Base-by-base conservation (phyloP, 805 yeast species). In the Kregervanrija pseudodelftensis region DNA sequence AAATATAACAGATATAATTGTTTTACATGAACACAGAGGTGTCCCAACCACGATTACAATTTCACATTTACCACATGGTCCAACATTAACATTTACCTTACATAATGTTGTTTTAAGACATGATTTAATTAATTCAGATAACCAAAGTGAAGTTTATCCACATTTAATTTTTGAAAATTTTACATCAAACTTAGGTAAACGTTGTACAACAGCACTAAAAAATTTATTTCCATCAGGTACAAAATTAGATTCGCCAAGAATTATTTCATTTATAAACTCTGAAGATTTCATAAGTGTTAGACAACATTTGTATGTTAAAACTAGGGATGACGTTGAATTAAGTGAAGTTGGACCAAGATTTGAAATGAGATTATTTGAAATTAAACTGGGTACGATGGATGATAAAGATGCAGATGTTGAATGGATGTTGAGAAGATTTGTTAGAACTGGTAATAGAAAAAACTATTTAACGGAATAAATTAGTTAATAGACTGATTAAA, bases 331-430 rank as follows among this genome's bases (percentile, higher is more conserved):
- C 13, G 96, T 89, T 2, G 98, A 93, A 62, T 66, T 93, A 45
- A 90, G 96, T 47, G 99, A 93, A 63, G 85, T 93, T 33, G 99
- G 99, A 0, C 99, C 99, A n/a, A 73, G 99, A 50, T 93, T 93
- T 57, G 99, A 93, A 66, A 90, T 93, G 98, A 78, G 89, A 61
- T 68, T 93, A 52, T 93, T 80, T 62, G 97, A 91, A 64, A 68
- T 93, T 52, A 77, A 82, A 58, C 72, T 93, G 53, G 97, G 99
- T 3, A 87, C 96, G 37, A 65, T 91, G 50, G 99, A 93, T 55
- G 89, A 91, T 63, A 86, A 86, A 67, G 97, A 93, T 63, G 96
- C 97, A 10, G 99, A 93, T 59, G 79, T 87, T n/a, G 99, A 93
- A 63, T 93, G 98, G 98, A 85, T 86, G 69, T 70, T 86, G 56